phyloP scores from a whole-genome alignment of 208 protist genomes.

The Strigomonas oncopelti region DNA sequence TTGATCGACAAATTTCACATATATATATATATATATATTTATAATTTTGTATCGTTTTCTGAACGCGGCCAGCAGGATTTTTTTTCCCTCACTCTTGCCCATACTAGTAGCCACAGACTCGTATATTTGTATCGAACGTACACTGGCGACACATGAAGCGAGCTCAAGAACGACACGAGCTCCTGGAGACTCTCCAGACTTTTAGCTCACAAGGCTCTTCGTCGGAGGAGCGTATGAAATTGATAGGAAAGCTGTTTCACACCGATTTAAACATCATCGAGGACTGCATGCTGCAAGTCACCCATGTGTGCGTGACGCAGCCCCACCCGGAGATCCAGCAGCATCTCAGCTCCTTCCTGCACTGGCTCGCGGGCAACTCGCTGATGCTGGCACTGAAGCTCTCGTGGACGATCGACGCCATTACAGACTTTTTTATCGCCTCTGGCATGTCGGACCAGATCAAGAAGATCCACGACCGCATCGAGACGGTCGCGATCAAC shows the following conservation, averaged over 20 bases:
- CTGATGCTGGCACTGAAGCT: slow-evolving; percentile 70
- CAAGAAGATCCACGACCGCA: slow-evolving; percentile 73
- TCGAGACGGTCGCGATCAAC: slow-evolving; percentile 89
- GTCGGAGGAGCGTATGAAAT: slow-evolving; percentile 32
- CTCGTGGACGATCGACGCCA: slow-evolving; percentile 72
- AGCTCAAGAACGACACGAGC: slow-evolving; percentile 36
- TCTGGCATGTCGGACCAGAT: slow-evolving; percentile 54
- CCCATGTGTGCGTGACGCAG: slow-evolving; percentile 76
- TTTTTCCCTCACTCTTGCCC: background rate
- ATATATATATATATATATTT: background rate
- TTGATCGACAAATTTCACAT: too few species aligned
- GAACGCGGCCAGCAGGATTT: background rate
- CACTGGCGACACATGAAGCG: slow-evolving; percentile 4
- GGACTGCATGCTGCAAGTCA: slow-evolving; percentile 78
- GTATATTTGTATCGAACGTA: background rate
- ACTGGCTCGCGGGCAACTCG: slow-evolving; percentile 69
- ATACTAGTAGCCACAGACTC: too few species aligned
- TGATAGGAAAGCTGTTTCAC: slow-evolving; percentile 64
- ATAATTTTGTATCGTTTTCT: background rate
- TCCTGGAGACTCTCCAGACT: slow-evolving; percentile 53
- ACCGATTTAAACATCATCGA: slow-evolving; percentile 47
- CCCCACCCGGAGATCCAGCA: slow-evolving; percentile 43
- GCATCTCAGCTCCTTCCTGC: slow-evolving; percentile 61
- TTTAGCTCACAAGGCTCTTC: slow-evolving; percentile 32
- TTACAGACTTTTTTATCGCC: slow-evolving; percentile 38